These are phyloP conservation scores for Linnemannia zychae DNA, from an alignment of 192 early-diverging fungal genomes.

Conservation along the genomic window DNA sequence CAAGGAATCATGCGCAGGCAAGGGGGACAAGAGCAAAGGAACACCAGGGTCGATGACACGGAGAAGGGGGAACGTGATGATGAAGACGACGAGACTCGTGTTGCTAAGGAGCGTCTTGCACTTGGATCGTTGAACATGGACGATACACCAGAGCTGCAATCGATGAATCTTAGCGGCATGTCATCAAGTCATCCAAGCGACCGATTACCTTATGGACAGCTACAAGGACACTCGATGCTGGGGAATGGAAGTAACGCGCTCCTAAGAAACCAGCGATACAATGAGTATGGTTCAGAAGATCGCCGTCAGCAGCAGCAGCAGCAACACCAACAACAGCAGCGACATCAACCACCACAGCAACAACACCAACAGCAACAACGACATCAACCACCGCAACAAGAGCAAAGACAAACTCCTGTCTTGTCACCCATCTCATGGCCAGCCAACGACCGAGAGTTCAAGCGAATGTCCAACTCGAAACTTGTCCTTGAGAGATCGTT, in stretches of 20 bases:
- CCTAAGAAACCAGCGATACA: slow-evolving; percentile 18
- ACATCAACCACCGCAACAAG: background rate
- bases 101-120: slow-evolving; percentile 39
- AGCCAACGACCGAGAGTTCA: slow-evolving; percentile 49
- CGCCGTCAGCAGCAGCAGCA: slow-evolving; percentile 27
- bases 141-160: slow-evolving; percentile 40
- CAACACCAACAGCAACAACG: slow-evolving; percentile 2
- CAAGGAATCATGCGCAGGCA: slow-evolving; percentile 7
- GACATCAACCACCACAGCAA: slow-evolving; percentile 8
- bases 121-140: slow-evolving; percentile 49
- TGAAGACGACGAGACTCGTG: slow-evolving; percentile 41
- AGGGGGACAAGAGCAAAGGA: background rate
- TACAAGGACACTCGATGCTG: background rate
- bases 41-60: background rate
- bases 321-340: slow-evolving; percentile 38
- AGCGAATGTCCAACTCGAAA: slow-evolving; percentile 54
- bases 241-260: background rate
- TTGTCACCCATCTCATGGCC: slow-evolving; percentile 41
- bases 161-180: slow-evolving; percentile 4
- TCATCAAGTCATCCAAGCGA: slow-evolving; percentile 4
- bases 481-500: slow-evolving; percentile 47
- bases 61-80: slow-evolving; percentile 35
- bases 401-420: background rate
- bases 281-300: slow-evolving; percentile 11
- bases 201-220: slow-evolving; percentile 4